Evolutionary conservation across 164 flowering plant species (phyloP).

Genomic region (Echeveria elegans): DNA sequence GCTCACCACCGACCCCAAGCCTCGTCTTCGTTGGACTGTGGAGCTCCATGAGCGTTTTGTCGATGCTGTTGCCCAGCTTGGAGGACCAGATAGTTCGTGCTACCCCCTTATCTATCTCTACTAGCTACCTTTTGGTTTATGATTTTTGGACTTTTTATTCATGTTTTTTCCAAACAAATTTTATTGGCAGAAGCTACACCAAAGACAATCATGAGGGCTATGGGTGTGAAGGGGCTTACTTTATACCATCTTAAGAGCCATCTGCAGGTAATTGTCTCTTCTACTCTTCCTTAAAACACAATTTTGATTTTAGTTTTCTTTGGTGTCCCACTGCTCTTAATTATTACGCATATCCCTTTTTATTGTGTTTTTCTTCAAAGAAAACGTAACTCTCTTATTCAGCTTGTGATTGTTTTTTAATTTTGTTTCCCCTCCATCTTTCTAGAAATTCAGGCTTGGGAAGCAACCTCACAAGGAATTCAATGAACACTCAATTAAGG

Average conservation of each 20-base stretch:
- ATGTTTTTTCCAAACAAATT: neutral
- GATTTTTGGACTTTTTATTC: neutral
- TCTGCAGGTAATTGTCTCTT: constrained; percentile 59
- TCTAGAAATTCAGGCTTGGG: constrained; percentile 95
- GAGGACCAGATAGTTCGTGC: constrained; percentile 86
- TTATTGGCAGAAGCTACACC: constrained; percentile 80
- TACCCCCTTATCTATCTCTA: neutral
- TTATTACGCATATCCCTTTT: neutral
- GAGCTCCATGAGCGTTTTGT: constrained; percentile 98
- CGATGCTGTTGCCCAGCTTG: constrained; percentile 96
- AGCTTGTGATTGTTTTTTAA: neutral
- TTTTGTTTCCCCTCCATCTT: constrained; percentile 9
- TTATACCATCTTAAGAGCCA: constrained; percentile 99
- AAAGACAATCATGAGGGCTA: constrained; percentile 94
- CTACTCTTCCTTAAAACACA: neutral
- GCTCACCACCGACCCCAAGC: constrained; percentile 98
- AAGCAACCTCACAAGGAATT: constrained; percentile 99
- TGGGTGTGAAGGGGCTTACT: constrained; percentile 99
- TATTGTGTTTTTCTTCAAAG: neutral
- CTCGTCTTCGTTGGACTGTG: constrained; percentile 95
- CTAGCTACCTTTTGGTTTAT: neutral
- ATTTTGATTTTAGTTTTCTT: too few species aligned
- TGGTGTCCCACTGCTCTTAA: neutral
- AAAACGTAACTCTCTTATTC: constrained; percentile 2
- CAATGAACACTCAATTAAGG: constrained; percentile 78